Evolutionary conservation across 768 basidiomycete genomes (phyloP).

Genomic region (Fomitopsis pulvina): DNA sequence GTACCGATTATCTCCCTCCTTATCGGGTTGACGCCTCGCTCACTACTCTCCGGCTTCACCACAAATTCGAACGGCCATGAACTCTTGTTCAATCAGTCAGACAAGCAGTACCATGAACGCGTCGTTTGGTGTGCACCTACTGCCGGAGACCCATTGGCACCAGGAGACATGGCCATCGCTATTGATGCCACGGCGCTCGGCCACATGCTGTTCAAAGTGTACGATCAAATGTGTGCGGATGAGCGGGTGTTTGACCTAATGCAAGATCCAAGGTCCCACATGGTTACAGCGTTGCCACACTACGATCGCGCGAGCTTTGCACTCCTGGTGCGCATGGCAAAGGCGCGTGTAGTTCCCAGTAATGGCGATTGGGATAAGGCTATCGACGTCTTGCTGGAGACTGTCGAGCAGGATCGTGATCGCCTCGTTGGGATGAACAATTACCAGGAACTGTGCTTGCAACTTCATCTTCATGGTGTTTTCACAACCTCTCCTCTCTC

Average conservation of each 20-base stretch:
- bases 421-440: conserved; percentile 25
- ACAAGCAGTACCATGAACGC: conserved; percentile 29
- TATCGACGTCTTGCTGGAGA: conserved; percentile 29
- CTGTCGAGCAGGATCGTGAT: conserved; percentile 20
- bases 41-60: conserved; percentile 35
- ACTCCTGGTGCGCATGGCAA: conserved; percentile 35
- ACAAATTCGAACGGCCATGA: conserved; percentile 37
- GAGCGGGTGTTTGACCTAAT: conserved; percentile 24
- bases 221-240: conserved; percentile 36
- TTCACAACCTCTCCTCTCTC: conserved; percentile 22
- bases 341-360: conserved; percentile 23
- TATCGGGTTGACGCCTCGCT: conserved; percentile 34
- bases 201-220: conserved; percentile 34
- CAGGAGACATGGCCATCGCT: conserved; percentile 1
- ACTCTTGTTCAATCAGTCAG: conserved; percentile 13
- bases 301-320: conserved; percentile 46
- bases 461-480: conserved; percentile 36
- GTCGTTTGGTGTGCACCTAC: conserved; percentile 32
- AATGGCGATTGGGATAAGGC: conserved; percentile 35
- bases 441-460: conserved; percentile 41
- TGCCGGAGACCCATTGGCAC: conserved; percentile 15
- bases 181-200: conserved; percentile 30
- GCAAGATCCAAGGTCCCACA: background rate
- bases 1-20: conserved; percentile 34
- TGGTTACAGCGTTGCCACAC: conserved; percentile 24